Evolutionary conservation across 2,329 filamentous ascomycete species (phyloP), one percentile per base, ranked within the genome.

Genomic region (Aspergillus intermedius): DNA sequence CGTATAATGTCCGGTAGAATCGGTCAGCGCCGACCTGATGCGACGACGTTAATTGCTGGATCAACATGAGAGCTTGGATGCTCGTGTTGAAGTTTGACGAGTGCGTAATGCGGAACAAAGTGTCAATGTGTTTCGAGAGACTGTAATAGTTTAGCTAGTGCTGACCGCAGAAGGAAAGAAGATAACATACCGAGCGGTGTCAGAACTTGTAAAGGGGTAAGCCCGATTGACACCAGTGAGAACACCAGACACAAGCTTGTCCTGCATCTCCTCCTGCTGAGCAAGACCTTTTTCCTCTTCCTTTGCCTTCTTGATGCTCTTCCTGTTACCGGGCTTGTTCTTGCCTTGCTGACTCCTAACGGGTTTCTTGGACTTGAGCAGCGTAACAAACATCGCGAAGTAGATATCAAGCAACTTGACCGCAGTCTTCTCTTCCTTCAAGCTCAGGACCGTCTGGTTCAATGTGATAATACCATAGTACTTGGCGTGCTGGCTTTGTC

Each of bases 1-100:
- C 93, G 68, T 98, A 98, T 2, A 98, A 75, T 8, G 91, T 95
- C 45, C 90, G 81, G 73, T 97, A 98, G 74, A 95, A 98, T 52
- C 93, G 82, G 62, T 98, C 93, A 10, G 86, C 84, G 4, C 86
- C 85, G 47, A 91, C 77, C 60, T 91, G 86, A 65, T 93, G 89
- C 3, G 84, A 81, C 1, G 83, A 77, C 0, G 90, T 88, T 23
- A 98, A 80, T 67, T 97, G 93, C 66, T 97, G 93, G 56, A 98
- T 94, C 43, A 98, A 76, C 73, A 95, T 86, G 55, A 98, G 79
- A 30, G 93, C 91, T 70, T 98, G 93, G 34, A 98, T 88, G 64
- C 90, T 93, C 1, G 93, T 98, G 72, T 97, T 98, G 79, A 98
- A 97, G 69, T 98, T 98, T 49, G 91, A 89, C 1, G 91, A 97